Base-by-base conservation (phyloP, 352 stramenopile genomes). In the Pythium chondricola region DNA sequence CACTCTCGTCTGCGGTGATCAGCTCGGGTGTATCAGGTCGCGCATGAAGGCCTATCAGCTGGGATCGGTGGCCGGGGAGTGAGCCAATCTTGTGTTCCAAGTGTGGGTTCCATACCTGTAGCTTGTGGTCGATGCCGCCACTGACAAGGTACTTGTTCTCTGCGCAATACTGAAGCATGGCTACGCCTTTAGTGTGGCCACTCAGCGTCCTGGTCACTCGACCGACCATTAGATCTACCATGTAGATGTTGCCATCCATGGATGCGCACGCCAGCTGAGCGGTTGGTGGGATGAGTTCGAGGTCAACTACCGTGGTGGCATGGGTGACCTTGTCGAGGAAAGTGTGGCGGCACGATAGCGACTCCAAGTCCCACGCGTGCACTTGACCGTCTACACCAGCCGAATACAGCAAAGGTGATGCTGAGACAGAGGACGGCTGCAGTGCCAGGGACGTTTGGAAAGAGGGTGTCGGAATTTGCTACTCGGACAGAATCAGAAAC, bases 91-190 rank as follows among this genome's bases (percentile, higher is more conserved):
- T 74, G 27, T 71, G 63, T 24, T 83, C 69, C 10, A 84, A 59
- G 31, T 79, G 71, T 17, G 74, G 71, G 40, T 78, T 86, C 74
- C 74, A 86, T 14, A 86, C 58, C 22, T 82, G 63, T 0, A 86
- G 39, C 16, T 52, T 63, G 31, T 84, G 71, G 35, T 84, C 74
- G 18, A 81, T 37, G 8, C 74, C 74, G 3, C 56, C 71, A 21
- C 69, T 86, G 32, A 84, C 46, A 4, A 86, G 33, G 29, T 86
- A 86, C 13, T 69, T 63, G 22, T 71, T 74, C 6, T 78, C 51
- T 2, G 54, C 21, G 18, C 55, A 72, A 39, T 79, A 86, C n/a
- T 58, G 43, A 1, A 86, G 33, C 48, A 69, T 59, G 13, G 71
- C 63, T 13, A 83, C 63, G 3, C 61, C 70, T 27, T 74, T 69